These are phyloP conservation scores for Acacia concinna DNA, from an alignment of 331 rosid genomes.

Conservation along the genomic window DNA sequence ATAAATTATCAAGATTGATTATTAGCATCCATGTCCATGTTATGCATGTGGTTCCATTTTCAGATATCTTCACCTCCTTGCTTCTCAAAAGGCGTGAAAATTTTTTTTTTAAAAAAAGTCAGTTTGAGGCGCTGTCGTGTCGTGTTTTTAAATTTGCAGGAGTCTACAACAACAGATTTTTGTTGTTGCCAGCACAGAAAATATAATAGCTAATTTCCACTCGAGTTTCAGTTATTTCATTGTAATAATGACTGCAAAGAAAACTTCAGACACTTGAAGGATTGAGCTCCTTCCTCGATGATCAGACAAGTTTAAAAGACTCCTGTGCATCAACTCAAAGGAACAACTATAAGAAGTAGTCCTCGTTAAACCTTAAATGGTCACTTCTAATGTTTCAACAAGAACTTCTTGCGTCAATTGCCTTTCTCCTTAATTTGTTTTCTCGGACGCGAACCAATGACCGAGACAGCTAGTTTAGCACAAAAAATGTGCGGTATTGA, in stretches of 20 bases:
- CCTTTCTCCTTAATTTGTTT: slow-evolving; percentile 26
- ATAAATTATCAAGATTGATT: not conserved
- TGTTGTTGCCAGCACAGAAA: not conserved
- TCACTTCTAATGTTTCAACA: slow-evolving; percentile 25
- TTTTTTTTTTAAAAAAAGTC: not conserved
- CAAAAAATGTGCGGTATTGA: slow-evolving; percentile 33
- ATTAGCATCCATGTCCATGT: not conserved
- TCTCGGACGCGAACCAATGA: not conserved
- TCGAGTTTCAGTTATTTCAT: not conserved
- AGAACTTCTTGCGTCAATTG: slow-evolving; percentile 28
- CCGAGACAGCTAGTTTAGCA: slow-evolving; percentile 17
- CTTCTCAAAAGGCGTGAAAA: too few relatives aligned
- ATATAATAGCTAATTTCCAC: not conserved
- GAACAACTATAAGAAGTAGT: slow-evolving; percentile 19
- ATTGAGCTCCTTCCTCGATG: slow-evolving; percentile 5
- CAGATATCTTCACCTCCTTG: too few relatives aligned
- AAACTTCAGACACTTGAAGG: not conserved
- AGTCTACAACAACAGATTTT: not conserved
- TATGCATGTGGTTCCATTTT: not conserved
- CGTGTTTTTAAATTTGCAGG: not conserved
- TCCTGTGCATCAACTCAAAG: slow-evolving; percentile 8
- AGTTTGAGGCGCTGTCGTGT: not conserved
- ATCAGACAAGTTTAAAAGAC: not conserved
- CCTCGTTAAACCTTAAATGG: slow-evolving; percentile 20
- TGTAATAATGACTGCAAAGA: not conserved